phyloP scores from a whole-genome alignment of 768 basidiomycete species.

The Amanita muscaria region DNA sequence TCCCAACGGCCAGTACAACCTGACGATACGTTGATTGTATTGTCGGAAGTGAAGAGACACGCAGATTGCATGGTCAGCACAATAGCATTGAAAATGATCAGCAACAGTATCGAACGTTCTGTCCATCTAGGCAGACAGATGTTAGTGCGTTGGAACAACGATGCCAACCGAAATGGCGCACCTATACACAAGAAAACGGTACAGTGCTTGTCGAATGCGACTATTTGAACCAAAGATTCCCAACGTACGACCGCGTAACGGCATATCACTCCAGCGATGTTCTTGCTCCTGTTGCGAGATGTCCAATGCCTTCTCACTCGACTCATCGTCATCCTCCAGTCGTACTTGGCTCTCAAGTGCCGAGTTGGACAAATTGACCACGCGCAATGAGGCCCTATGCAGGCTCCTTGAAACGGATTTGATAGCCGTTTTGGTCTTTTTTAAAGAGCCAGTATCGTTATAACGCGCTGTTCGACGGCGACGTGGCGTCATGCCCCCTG shows the following conservation, averaged over 20 bases:
- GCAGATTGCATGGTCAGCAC: slow-evolving; percentile 77
- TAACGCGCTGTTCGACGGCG: slow-evolving; percentile 43
- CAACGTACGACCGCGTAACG: slow-evolving; percentile 71
- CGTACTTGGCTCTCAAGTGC: slow-evolving; percentile 54
- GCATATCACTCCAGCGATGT: slow-evolving; percentile 36
- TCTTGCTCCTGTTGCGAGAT: slow-evolving; percentile 27
- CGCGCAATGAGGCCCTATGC: slow-evolving; percentile 61
- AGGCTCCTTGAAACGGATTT: slow-evolving; percentile 49
- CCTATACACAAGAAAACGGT: slow-evolving; percentile 62
- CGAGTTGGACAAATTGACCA: slow-evolving; percentile 67
- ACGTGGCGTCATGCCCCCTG: slow-evolving; percentile 30
- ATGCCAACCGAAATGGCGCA: no score
- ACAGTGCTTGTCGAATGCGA: slow-evolving; percentile 52
- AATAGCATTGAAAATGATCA: slow-evolving; percentile 80
- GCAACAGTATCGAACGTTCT: slow-evolving; percentile 73
- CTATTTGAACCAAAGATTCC: slow-evolving; percentile 68
- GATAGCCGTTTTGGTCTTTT: slow-evolving; percentile 51
- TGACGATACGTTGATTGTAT: no score
- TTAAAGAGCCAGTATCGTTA: slow-evolving; percentile 43
- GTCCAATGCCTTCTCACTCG: slow-evolving; percentile 21
- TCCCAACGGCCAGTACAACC: slow-evolving; percentile 91
- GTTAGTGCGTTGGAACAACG: no score
- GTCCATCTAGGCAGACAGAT: no score
- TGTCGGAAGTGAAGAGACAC: slow-evolving; percentile 46
- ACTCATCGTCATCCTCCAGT: slow-evolving; percentile 32